Percentiles rank a stretch among this genome's conserved stretches.
These are phyloP conservation scores for Madurella mycetomatis DNA, from an alignment of 2,329 filamentous ascomycete species.

Conservation along the genomic window DNA sequence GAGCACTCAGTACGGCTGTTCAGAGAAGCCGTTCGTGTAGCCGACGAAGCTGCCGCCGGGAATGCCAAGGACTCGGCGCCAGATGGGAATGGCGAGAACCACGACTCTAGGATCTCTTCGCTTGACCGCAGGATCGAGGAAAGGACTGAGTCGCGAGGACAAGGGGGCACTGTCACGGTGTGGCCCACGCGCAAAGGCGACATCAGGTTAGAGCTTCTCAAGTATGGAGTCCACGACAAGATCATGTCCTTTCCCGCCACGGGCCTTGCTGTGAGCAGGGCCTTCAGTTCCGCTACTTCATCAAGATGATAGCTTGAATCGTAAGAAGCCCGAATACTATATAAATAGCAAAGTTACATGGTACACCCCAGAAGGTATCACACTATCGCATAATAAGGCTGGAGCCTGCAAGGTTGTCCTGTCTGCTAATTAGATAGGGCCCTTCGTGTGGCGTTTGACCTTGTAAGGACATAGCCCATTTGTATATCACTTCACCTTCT, in stretches of 20 bases:
- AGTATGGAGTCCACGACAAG: conserved; percentile 53
- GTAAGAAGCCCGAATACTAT: too few species aligned
- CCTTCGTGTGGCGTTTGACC: too few species aligned
- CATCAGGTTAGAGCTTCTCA: conserved; percentile 51
- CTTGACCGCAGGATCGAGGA: conserved; percentile 42
- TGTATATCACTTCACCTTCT: too few species aligned
- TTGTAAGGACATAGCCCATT: too few species aligned
- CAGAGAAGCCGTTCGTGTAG: conserved; percentile 44
- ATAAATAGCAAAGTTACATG: too few species aligned
- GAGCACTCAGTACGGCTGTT: conserved; percentile 47
- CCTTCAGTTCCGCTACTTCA: too few species aligned
- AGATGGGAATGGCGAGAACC: conserved; percentile 1
- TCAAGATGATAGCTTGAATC: too few species aligned
- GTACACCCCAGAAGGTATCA: too few species aligned
- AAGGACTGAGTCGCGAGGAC: conserved; percentile 40
- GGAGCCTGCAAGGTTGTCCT: too few species aligned
- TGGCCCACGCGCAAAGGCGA: conserved; percentile 43
- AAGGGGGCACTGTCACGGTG: conserved; percentile 47
- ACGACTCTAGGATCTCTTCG: conserved; percentile 26
- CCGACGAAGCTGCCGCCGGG: not conserved
- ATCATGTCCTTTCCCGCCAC: conserved; percentile 50
- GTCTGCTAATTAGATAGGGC: too few species aligned
- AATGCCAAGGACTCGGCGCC: conserved; percentile 38
- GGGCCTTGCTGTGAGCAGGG: too few species aligned
- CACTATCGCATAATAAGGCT: too few species aligned